Evolutionary conservation across 2,329 filamentous ascomycete species (phyloP).

Genomic region (Nannizziopsis barbatae): DNA sequence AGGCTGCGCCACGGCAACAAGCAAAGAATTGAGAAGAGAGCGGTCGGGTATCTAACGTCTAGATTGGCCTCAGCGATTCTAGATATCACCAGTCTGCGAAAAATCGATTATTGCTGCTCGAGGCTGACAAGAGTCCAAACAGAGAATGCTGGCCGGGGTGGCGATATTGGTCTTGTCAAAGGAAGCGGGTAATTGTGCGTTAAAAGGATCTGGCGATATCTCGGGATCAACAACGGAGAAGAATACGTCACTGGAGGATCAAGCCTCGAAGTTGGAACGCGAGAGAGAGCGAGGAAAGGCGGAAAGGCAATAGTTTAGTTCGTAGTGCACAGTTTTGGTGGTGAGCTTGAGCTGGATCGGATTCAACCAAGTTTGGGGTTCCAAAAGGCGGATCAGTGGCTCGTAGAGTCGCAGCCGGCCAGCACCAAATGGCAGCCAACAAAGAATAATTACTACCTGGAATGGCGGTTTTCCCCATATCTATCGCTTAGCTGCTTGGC

Average conservation of each 20-base stretch:
- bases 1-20: conserved; percentile 6
- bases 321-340: not conserved
- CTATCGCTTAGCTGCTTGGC: too few relatives aligned
- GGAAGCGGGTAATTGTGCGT: not conserved
- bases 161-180: not conserved
- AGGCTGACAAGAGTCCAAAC: not conserved
- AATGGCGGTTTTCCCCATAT: too few relatives aligned
- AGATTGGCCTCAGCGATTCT: not conserved
- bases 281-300: conserved; percentile 1
- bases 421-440: too few relatives aligned
- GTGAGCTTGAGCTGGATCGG: too few relatives aligned
- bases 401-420: too few relatives aligned
- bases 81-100: not conserved
- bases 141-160: not conserved
- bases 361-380: too few relatives aligned
- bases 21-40: not conserved
- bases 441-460: too few relatives aligned
- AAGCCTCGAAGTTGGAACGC: conserved; percentile 6
- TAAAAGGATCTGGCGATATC: not conserved
- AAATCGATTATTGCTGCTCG: not conserved
- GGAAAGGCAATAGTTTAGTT: conserved; percentile 2
- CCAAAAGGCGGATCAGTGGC: too few relatives aligned
- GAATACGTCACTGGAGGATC: conserved; percentile 5
- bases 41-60: not conserved
- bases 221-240: not conserved